Evolutionary conservation across 169 alveolate species (phyloP).

Genomic region (Plasmodium gonderi): DNA sequence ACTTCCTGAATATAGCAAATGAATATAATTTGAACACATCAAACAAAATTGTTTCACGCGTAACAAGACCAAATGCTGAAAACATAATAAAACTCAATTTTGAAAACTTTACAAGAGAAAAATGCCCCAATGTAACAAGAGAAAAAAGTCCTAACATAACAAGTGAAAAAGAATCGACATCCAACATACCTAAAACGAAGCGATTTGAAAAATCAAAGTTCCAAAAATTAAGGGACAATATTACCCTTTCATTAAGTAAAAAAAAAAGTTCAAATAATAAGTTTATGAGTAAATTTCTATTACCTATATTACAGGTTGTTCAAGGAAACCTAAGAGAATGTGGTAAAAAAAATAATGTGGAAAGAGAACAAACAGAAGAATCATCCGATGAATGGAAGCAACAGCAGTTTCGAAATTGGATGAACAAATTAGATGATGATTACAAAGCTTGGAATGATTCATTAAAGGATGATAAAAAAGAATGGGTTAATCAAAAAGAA

Average conservation of each 20-base stretch:
- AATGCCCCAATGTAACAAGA: background rate
- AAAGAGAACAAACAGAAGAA: background rate
- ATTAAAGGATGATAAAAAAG: background rate
- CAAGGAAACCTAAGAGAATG: background rate
- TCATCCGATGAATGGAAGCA: background rate
- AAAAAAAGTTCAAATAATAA: background rate
- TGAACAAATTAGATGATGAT: background rate
- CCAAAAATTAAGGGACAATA: background rate
- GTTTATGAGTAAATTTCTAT: background rate
- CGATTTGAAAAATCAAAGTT: background rate
- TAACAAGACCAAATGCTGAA: background rate
- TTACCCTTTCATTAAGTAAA: background rate
- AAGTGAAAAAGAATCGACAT: background rate
- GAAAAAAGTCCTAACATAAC: background rate
- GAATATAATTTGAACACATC: background rate
- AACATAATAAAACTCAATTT: background rate
- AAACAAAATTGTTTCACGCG: background rate
- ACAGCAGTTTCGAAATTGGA: slow-evolving; percentile 4
- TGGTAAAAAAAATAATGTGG: background rate
- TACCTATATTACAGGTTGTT: background rate
- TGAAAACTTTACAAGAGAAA: background rate
- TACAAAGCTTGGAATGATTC: background rate
- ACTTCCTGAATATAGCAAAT: background rate
- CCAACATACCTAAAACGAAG: background rate
- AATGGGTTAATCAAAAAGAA: background rate